A percentile compares a stretch with the other conserved stretches of the same genome.
Evolutionary conservation across 179 eudicot genomes (phyloP).

Genomic region (Drosera spatulata): DNA sequence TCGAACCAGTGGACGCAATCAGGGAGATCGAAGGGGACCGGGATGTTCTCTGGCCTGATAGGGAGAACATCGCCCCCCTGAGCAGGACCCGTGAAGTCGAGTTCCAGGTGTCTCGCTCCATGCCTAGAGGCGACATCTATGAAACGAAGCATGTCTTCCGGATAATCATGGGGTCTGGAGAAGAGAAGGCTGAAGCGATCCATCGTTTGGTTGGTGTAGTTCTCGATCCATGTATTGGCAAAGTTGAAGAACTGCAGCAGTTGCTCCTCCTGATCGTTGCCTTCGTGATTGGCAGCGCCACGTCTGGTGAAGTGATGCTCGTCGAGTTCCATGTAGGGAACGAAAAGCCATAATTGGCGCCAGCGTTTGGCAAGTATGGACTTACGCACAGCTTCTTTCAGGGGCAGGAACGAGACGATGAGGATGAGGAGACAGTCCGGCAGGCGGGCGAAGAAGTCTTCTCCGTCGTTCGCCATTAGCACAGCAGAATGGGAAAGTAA

Average conservation of each 20-base stretch:
- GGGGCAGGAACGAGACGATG: constrained; percentile 4
- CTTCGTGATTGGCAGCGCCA: neutral
- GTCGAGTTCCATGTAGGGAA: neutral
- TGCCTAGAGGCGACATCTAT: neutral
- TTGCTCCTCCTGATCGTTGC: neutral
- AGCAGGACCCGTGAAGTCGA: constrained; percentile 1
- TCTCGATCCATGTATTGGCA: neutral
- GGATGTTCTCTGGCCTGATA: neutral
- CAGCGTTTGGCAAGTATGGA: neutral
- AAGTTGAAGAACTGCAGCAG: neutral
- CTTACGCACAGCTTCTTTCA: constrained; percentile 3
- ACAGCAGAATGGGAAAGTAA: too few relatives aligned
- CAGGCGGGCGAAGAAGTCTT: neutral
- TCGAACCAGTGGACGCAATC: neutral
- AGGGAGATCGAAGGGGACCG: neutral
- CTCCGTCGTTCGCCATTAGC: neutral
- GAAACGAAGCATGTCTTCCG: neutral
- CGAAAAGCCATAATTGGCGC: neutral
- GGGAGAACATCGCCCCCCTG: neutral
- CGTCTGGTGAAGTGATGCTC: neutral
- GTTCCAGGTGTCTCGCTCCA: neutral
- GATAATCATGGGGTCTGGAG: neutral
- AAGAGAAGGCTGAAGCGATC: neutral
- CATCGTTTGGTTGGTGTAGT: neutral
- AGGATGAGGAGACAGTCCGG: neutral